Evolutionary conservation across 2,329 filamentous ascomycete species (phyloP).

Genomic region (Pestalotiopsis sp.): DNA sequence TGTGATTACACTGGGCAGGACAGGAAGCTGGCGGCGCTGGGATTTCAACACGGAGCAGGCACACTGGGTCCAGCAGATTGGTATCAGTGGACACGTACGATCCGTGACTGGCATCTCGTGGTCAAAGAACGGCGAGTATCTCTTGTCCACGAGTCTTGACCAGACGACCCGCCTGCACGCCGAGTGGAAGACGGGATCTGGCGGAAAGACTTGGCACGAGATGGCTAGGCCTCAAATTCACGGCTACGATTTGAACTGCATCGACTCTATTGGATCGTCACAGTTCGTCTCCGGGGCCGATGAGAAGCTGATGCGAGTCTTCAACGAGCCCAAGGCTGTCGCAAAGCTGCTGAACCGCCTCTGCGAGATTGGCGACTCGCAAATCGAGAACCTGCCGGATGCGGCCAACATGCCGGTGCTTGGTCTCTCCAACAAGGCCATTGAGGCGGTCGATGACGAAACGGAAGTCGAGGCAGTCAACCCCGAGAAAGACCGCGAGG

Average conservation of each 20-base stretch:
- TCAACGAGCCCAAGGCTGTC: slow-evolving; percentile 84
- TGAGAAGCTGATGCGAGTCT: slow-evolving; percentile 96
- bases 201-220: slow-evolving; percentile 79
- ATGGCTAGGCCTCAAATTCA: slow-evolving; percentile 96
- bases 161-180: slow-evolving; percentile 91
- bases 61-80: slow-evolving; percentile 76
- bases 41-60: slow-evolving; percentile 62
- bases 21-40: slow-evolving; percentile 93
- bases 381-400: slow-evolving; percentile 65
- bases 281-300: slow-evolving; percentile 95
- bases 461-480: slow-evolving; percentile 32
- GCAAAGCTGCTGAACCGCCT: slow-evolving; percentile 73
- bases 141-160: slow-evolving; percentile 87
- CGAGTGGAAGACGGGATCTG: slow-evolving; percentile 64
- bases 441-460: slow-evolving; percentile 59
- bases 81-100: slow-evolving; percentile 81
- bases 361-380: slow-evolving; percentile 59
- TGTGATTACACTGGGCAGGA: slow-evolving; percentile 83
- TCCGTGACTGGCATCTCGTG: slow-evolving; percentile 83
- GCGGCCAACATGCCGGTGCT: slow-evolving; percentile 94
- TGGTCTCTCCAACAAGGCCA: slow-evolving; percentile 93
- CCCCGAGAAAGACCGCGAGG: slow-evolving; percentile 54
- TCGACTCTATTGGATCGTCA: slow-evolving; percentile 72
- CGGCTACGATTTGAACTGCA: slow-evolving; percentile 96
- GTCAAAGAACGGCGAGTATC: slow-evolving; percentile 79